Evolutionary conservation across 2,329 filamentous ascomycete genomes (phyloP), one percentile per base, ranked within the genome.

Genomic region (Pseudogymnoascus destructans): DNA sequence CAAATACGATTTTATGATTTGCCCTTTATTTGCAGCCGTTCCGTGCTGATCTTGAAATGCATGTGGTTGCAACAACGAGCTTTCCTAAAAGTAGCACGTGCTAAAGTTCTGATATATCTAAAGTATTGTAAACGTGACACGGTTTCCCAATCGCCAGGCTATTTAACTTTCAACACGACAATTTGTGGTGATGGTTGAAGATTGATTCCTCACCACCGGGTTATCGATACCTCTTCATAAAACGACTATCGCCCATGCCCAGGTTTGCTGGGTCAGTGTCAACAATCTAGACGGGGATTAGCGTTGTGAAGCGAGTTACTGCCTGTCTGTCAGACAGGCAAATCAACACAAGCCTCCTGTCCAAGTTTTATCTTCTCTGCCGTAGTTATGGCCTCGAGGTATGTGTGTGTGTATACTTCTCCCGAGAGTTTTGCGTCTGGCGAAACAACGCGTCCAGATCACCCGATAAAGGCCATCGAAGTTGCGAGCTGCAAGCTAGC

Each of bases 291-390:
- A 30, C 46, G 46, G 46, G 46, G 46, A 30, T 52, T 32, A 52
- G 46, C 19, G 46, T 52, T 52, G 46, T 17, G 46, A 52, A 32
- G 25, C 46, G 46, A 52, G 25, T n/a, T 19, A 19, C 25, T 52
- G 11, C 15, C 25, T 23, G 25, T 52, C 46, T 52, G 46, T 8
- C 15, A 30, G 23, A 6, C 9, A 52, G 15, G 23, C 0, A 81
- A 57, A 42, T 10, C n/a, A 57, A 40, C 17, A 23, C 17, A 35
- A 40, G 55, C 30, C 23, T 57, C 55, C 30, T 40, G 55, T 35
- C 55, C 15, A 36, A 17, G 33, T 57, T 30, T 13, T 62, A 36
- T 40, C 59, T 11, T 49, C 59, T 19, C 38, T 57, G 21, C 25
- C n/a, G 46, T 52, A 52, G 32, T 15, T 19, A 52, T 52, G 46